Evolutionary conservation across 2,329 filamentous ascomycete species (phyloP).

Genomic region (Chrysoporthe austroafricana): DNA sequence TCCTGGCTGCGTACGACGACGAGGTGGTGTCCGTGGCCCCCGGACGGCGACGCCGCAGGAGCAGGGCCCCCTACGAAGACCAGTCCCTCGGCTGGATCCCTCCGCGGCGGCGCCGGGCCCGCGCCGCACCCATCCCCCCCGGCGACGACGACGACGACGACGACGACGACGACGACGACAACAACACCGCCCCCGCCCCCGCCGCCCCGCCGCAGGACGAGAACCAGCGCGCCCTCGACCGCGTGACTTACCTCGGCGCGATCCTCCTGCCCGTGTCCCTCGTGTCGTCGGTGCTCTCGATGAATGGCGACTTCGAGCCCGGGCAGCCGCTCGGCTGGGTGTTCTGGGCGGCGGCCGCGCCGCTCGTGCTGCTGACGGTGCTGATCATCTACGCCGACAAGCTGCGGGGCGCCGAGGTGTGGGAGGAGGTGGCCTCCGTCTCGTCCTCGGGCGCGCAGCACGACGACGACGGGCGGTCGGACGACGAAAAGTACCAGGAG

Average conservation of each 20-base stretch:
- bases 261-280: constrained; percentile 53
- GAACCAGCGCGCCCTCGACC: constrained; percentile 48
- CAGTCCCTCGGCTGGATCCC: not conserved
- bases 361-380: constrained; percentile 44
- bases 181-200: not conserved
- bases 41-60: too few relatives aligned
- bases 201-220: constrained; percentile 31
- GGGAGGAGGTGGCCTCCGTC: constrained; percentile 48
- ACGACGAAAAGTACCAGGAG: not conserved
- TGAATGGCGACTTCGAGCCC: constrained; percentile 50
- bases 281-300: constrained; percentile 52
- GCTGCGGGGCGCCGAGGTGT: constrained; percentile 50
- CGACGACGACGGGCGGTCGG: not conserved
- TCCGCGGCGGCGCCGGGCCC: not conserved
- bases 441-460: not conserved
- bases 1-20: not conserved
- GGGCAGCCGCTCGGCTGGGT: constrained; percentile 49
- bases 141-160: constrained; percentile 5
- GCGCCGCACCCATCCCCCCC: constrained; percentile 1
- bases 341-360: constrained; percentile 50
- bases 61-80: not conserved
- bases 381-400: constrained; percentile 54
- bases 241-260: constrained; percentile 54
- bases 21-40: not conserved
- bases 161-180: not conserved